A percentile compares a stretch with the other conserved stretches of the same genome.
These are phyloP conservation scores for Coccinonectria pachysandricola DNA, from an alignment of 2,329 filamentous ascomycete genomes.

Conservation along the genomic window DNA sequence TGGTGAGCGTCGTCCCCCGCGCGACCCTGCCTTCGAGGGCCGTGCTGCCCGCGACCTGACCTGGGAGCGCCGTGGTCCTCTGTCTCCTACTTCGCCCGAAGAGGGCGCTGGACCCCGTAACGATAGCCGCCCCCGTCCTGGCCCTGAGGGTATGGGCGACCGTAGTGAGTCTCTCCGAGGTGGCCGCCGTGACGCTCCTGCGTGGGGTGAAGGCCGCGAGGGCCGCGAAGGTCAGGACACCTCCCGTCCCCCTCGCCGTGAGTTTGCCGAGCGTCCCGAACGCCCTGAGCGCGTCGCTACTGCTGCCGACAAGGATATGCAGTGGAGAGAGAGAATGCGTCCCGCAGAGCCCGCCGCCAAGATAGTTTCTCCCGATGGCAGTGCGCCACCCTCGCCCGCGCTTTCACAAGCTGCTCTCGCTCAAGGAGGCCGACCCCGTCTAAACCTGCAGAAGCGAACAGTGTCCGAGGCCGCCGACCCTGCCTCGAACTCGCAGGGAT, in stretches of 20 bases:
- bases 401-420: conserved; percentile 39
- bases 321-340: conserved; percentile 87
- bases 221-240: conserved; percentile 53
- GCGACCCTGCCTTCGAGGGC: conserved; percentile 50
- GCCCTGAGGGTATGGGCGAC: conserved; percentile 43
- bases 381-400: conserved; percentile 65
- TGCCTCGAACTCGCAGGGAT: conserved; percentile 37
- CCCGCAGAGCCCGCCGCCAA: conserved; percentile 64
- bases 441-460: conserved; percentile 87
- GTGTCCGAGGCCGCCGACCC: conserved; percentile 60
- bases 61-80: conserved; percentile 91
- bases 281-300: conserved; percentile 63
- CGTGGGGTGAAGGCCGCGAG: conserved; percentile 64
- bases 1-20: conserved; percentile 53
- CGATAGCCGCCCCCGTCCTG: conserved; percentile 40
- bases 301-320: conserved; percentile 83
- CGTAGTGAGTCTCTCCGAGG: conserved; percentile 48
- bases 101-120: conserved; percentile 41
- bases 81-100: conserved; percentile 59
- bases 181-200: conserved; percentile 59
- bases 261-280: conserved; percentile 61
- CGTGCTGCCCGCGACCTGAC: conserved; percentile 62
- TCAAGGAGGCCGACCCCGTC: conserved; percentile 57
- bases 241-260: conserved; percentile 68
- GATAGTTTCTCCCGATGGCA: conserved; percentile 60